Conservation (phyloP, 2,329 filamentous ascomycete genomes). For the Erysiphe neolycopersici region DNA sequence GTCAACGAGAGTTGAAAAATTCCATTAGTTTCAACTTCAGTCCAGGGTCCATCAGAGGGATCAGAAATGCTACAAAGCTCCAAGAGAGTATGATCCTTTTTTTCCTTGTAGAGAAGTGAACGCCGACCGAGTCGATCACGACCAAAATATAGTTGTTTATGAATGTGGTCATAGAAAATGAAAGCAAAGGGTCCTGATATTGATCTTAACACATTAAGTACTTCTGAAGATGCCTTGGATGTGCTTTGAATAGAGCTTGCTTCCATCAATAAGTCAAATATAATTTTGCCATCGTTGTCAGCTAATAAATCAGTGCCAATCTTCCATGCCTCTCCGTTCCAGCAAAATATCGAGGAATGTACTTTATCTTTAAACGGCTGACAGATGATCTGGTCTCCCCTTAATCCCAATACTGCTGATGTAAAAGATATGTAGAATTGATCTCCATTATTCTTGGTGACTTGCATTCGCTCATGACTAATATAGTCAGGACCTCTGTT, state of each 20-base stretch:
- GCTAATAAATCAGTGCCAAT: slow-evolving; percentile 28
- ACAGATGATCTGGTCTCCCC: slow-evolving; percentile 39
- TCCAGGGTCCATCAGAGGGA: slow-evolving; percentile 26
- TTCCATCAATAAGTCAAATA: slow-evolving; percentile 32
- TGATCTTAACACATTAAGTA: slow-evolving; percentile 26
- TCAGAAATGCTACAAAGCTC: slow-evolving; percentile 47
- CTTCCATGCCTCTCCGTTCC: slow-evolving; percentile 94
- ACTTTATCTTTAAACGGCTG: slow-evolving; percentile 42
- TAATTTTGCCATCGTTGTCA: slow-evolving; percentile 52
- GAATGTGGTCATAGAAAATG: slow-evolving; percentile 44
- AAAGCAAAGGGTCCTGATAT: slow-evolving; percentile 77
- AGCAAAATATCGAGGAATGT: slow-evolving; percentile 50
- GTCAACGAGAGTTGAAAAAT: slow-evolving; percentile 25
- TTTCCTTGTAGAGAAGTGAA: slow-evolving; percentile 40
- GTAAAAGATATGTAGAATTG: slow-evolving; percentile 31
- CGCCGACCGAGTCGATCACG: slow-evolving; percentile 70
- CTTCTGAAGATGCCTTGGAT: slow-evolving; percentile 4
- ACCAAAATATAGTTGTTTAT: slow-evolving; percentile 46
- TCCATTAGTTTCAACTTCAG: slow-evolving; percentile 64
- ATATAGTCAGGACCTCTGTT: slow-evolving; percentile 34
- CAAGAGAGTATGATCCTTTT: slow-evolving; percentile 19
- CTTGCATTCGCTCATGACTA: slow-evolving; percentile 17
- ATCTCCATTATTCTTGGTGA: slow-evolving; percentile 9
- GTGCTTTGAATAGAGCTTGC: slow-evolving; percentile 8
- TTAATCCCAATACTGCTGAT: slow-evolving; percentile 75